Conservation (phyloP, 169 alveolate species). For the Perkinsus marinus region DNA sequence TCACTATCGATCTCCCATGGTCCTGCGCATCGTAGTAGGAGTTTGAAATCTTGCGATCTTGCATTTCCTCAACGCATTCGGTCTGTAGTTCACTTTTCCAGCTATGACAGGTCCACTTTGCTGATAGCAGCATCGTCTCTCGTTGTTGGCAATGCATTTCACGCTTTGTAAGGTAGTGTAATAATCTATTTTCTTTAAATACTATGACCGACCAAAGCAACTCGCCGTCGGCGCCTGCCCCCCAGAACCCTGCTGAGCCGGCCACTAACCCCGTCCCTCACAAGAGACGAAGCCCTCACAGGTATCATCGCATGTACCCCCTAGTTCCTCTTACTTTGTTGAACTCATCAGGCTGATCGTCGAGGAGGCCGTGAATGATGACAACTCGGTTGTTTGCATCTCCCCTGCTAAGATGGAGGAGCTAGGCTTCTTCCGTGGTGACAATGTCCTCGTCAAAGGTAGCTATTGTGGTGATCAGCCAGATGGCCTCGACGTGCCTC, state of each 20-base stretch:
- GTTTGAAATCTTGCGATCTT: background rate
- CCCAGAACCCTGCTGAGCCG: background rate
- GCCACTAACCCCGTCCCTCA: background rate
- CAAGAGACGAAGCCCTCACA: background rate
- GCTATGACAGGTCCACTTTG: too few relatives aligned
- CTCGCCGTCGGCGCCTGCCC: background rate
- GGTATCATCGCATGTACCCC: too few relatives aligned
- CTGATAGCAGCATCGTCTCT: too few relatives aligned
- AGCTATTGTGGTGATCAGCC: background rate
- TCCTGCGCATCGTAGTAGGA: too few relatives aligned
- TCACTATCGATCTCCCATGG: too few relatives aligned
- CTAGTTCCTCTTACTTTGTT: too few relatives aligned
- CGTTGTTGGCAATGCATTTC: too few relatives aligned
- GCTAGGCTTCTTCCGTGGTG: conserved; percentile 93
- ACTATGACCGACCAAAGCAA: background rate
- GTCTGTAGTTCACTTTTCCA: too few relatives aligned
- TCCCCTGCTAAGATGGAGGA: conserved; percentile 88
- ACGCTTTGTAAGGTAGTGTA: background rate
- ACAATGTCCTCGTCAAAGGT: conserved; percentile 92
- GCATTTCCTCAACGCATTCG: background rate
- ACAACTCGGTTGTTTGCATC: conserved; percentile 91
- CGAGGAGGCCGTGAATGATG: conserved; percentile 98
- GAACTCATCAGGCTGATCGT: conserved; percentile 76
- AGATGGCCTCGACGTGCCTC: too few relatives aligned
- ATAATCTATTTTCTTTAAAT: background rate